Base-by-base conservation (phyloP, 2,329 filamentous ascomycete genomes). In the Chrysosphaeria jannelii region DNA sequence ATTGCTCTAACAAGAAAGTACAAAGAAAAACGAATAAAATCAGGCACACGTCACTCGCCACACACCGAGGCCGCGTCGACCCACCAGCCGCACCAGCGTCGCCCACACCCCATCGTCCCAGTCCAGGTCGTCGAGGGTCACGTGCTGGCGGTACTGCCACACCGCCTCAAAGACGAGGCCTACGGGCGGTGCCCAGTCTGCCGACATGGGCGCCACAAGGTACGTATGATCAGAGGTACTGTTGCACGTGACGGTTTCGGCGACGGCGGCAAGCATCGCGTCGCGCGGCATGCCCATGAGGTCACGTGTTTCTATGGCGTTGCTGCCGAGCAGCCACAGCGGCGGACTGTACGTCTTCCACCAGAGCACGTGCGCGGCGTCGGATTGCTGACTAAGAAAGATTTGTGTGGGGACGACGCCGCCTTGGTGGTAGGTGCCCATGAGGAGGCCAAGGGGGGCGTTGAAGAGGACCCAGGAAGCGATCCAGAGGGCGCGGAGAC, bases 301-400 rank as follows among this genome's bases (percentile, higher is more conserved):
- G 35, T 79, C 72, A 28, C 53, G 51, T 2, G 71, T 79, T 14
- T 46, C 51, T n/a, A 78, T 44, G 7, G 70, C 53, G 32, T 70
- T 71, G 25, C 68, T 66, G 31, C 76, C 68, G 5, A 79, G 48
- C 11, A 81, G 52, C 70, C 72, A 81, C 17, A 69, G 66, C 0
- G 72, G 72, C 10, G 72, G 72, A 38, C 65, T 71, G 38, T 79
- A 79, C 1, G 72, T 79, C 40, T 78, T 79, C 72, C 72, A 81
- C 72, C 72, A 81, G 23, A 72, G 51, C 4, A 66, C 67, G 16
- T 67, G 53, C 2, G 62, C 64, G 6, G 69, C 61, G 30, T 69
- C 65, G 4, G 59, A 52, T 31, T 71, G 64, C 25, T 57, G 58
- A 35, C 63, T 69, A 36, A 81, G 51, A 37, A 74, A 74, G 1